Evolutionary conservation across 1,139 yeast species (phyloP).

Genomic region (Suhomyces bribrorum): DNA sequence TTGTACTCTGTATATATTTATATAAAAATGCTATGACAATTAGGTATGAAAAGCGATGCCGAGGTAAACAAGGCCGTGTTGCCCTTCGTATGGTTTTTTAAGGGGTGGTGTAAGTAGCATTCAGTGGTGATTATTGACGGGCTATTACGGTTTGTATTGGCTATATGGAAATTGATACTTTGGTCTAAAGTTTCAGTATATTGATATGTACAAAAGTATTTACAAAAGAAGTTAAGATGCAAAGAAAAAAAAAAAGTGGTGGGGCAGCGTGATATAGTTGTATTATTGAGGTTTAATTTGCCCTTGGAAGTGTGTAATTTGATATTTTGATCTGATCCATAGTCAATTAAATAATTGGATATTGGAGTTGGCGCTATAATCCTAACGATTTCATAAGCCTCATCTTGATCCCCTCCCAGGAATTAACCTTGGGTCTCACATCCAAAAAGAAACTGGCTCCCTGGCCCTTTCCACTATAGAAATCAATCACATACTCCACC

Average conservation of each 20-base stretch:
- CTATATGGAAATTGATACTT: no score
- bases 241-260: no score
- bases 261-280: no score
- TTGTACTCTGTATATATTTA: not conserved
- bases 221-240: no score
- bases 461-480: constrained; percentile 67
- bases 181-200: no score
- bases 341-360: not conserved
- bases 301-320: no score
- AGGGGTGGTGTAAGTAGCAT: no score
- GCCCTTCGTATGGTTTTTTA: no score
- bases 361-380: constrained; percentile 3
- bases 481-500: constrained; percentile 91
- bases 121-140: no score
- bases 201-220: no score
- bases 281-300: no score
- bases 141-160: no score
- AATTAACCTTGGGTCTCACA: constrained; percentile 86
- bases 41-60: not conserved
- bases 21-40: not conserved
- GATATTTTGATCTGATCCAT: not conserved
- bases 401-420: constrained; percentile 75
- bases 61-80: not conserved
- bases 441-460: constrained; percentile 76
- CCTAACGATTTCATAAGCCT: constrained; percentile 65